phyloP scores from a whole-genome alignment of 1,284 basidiomycete species.

The Sanghuangporus weigelae region DNA sequence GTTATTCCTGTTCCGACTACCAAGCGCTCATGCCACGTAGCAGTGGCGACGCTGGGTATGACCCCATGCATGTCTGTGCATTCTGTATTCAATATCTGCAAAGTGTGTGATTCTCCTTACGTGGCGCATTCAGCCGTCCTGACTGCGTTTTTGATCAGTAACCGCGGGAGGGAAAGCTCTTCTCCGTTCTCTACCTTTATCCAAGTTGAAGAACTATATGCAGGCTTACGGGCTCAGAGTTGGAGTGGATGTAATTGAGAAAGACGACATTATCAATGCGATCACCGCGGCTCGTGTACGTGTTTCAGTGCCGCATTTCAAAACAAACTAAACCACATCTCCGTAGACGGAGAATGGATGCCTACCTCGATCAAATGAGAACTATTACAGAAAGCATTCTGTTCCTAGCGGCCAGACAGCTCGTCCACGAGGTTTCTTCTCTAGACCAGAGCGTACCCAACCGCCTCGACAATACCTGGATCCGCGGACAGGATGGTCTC shows the following conservation, averaged over 20 bases:
- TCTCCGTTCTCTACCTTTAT: slow-evolving; percentile 48
- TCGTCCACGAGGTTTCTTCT: slow-evolving; percentile 50
- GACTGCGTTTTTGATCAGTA: slow-evolving; percentile 35
- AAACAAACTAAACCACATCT: not conserved
- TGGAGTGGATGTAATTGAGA: slow-evolving; percentile 53
- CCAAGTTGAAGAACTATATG: slow-evolving; percentile 62
- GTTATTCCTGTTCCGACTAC: slow-evolving; percentile 65
- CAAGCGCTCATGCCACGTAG: slow-evolving; percentile 66
- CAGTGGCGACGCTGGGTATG: slow-evolving; percentile 50
- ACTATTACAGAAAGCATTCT: slow-evolving; percentile 56
- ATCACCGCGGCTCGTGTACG: slow-evolving; percentile 54
- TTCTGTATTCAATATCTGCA: slow-evolving; percentile 66
- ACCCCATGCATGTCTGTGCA: slow-evolving; percentile 57
- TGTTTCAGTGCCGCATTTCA: not conserved
- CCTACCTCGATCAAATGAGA: slow-evolving; percentile 47
- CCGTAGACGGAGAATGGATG: slow-evolving; percentile 49
- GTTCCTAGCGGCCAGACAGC: slow-evolving; percentile 47
- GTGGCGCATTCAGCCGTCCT: not conserved
- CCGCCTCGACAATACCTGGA: slow-evolving; percentile 19
- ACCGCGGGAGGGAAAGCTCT: slow-evolving; percentile 57
- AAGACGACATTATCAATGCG: slow-evolving; percentile 67
- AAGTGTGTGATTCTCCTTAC: slow-evolving; percentile 39
- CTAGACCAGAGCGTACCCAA: slow-evolving; percentile 33
- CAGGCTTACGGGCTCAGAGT: slow-evolving; percentile 61
- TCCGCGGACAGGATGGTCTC: slow-evolving; percentile 2